phyloP scores from a whole-genome alignment of 73 alveolate genomes.

The Breviolum minutum region DNA sequence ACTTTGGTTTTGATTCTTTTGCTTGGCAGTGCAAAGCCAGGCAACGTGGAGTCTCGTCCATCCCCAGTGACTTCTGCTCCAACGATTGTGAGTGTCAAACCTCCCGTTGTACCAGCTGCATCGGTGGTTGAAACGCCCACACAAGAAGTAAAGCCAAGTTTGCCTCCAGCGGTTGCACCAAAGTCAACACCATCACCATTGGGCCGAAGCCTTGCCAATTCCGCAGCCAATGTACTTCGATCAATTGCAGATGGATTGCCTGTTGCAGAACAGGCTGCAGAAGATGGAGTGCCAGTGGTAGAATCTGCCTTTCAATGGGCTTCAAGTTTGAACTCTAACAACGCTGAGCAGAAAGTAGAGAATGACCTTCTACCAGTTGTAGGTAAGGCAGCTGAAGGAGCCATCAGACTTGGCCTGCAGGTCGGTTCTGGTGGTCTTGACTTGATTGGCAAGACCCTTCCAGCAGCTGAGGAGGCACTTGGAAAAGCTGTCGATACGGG shows the following conservation, averaged over 20 bases:
- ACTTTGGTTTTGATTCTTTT: conserved; percentile 13
- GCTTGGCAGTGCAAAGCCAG: conserved; percentile 9
- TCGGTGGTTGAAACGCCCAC: not conserved
- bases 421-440: conserved; percentile 58
- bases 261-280: conserved; percentile 46
- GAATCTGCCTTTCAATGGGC: conserved; percentile 79
- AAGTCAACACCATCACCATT: conserved; percentile 44
- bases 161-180: not conserved
- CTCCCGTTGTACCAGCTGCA: not conserved
- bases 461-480: conserved; percentile 65
- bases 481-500: conserved; percentile 68
- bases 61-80: not conserved
- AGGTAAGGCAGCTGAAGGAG: conserved; percentile 57
- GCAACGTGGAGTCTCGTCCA: not conserved
- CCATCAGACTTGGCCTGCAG: conserved; percentile 13
- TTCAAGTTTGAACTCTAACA: conserved; percentile 28
- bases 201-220: conserved; percentile 35
- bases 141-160: not conserved
- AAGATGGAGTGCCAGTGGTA: conserved; percentile 49
- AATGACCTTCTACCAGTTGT: conserved; percentile 33
- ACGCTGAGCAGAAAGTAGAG: conserved; percentile 50
- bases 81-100: conserved; percentile 7
- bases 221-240: conserved; percentile 48
- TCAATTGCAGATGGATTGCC: conserved; percentile 77
- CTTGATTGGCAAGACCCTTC: conserved; percentile 57